These are phyloP conservation scores for Coccinonectria pachysandricola DNA, from an alignment of 2,329 filamentous ascomycete genomes.

Conservation along the genomic window DNA sequence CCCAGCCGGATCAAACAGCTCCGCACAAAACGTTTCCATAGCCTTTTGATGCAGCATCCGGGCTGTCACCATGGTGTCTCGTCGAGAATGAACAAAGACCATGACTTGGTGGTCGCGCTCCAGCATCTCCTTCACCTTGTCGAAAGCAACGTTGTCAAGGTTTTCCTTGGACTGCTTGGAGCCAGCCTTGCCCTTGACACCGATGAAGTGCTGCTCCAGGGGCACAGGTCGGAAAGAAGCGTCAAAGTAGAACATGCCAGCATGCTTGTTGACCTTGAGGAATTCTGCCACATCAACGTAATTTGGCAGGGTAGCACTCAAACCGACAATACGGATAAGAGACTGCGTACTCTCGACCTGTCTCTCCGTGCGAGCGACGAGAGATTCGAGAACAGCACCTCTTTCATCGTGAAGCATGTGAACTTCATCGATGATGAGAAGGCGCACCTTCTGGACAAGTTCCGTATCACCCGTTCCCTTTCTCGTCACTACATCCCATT, in stretches of 20 bases:
- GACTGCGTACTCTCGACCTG: slow-evolving; percentile 98
- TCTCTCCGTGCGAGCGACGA: slow-evolving; percentile 88
- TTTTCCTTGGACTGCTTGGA: slow-evolving; percentile 78
- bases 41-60: slow-evolving; percentile 81
- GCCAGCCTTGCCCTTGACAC: slow-evolving; percentile 83
- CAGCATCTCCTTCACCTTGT: slow-evolving; percentile 92
- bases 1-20: slow-evolving; percentile 71
- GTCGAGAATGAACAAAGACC: slow-evolving; percentile 96
- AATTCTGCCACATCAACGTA: slow-evolving; percentile 97
- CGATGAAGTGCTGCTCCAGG: slow-evolving; percentile 92
- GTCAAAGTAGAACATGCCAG: slow-evolving; percentile 94
- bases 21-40: slow-evolving; percentile 63
- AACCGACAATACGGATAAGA: slow-evolving; percentile 86
- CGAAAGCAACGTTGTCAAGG: slow-evolving; percentile 75
- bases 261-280: slow-evolving; percentile 85
- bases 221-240: slow-evolving; percentile 92
- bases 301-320: slow-evolving; percentile 93
- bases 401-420: slow-evolving; percentile 99
- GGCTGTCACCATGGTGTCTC: slow-evolving; percentile 85
- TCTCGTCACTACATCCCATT: slow-evolving; percentile 97
- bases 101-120: slow-evolving; percentile 90
- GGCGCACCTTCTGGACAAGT: slow-evolving; percentile 88
- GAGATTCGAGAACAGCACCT: slow-evolving; percentile 87
- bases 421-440: slow-evolving; percentile 96
- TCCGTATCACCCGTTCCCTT: slow-evolving; percentile 97